Conservation (phyloP, 2,329 filamentous ascomycete genomes). For the Trichoderma citrinoviride region DNA sequence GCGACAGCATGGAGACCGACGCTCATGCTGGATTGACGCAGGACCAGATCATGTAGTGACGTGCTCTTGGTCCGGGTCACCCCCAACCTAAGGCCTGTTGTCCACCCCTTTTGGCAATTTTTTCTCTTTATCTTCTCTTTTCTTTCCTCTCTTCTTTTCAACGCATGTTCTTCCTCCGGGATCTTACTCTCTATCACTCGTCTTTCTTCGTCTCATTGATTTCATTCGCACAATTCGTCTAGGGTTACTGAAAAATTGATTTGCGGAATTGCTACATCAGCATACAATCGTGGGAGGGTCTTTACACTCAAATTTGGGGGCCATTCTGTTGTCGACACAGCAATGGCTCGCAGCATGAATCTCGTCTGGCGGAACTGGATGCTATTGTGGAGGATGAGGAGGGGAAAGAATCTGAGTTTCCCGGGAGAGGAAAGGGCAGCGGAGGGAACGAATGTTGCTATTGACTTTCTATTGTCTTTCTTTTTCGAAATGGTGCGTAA, state of each 20-base stretch:
- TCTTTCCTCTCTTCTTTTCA: background rate
- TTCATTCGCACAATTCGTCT: constrained; percentile 16
- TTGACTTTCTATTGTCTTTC: background rate
- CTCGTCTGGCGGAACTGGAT: background rate
- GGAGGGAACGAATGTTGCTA: constrained; percentile 14
- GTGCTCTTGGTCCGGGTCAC: background rate
- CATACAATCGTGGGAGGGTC: background rate
- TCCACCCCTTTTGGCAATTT: background rate
- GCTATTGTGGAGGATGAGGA: constrained; percentile 1
- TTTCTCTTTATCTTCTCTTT: background rate
- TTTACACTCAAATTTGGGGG: background rate
- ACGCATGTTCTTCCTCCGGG: background rate
- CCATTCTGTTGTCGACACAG: background rate
- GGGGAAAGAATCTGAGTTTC: background rate
- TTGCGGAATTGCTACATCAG: background rate
- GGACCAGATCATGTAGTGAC: constrained; percentile 87
- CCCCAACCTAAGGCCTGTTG: background rate
- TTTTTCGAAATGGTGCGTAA: constrained; percentile 8
- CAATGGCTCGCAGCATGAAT: background rate
- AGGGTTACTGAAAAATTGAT: constrained; percentile 19
- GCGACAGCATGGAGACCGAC: constrained; percentile 80
- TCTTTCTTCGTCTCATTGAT: background rate
- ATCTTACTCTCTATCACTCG: background rate
- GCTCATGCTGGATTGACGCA: constrained; percentile 78
- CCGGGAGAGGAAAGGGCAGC: constrained; percentile 11